Evolutionary conservation across 2,329 filamentous ascomycete species (phyloP).

Genomic region (Colletotrichum falcatum): DNA sequence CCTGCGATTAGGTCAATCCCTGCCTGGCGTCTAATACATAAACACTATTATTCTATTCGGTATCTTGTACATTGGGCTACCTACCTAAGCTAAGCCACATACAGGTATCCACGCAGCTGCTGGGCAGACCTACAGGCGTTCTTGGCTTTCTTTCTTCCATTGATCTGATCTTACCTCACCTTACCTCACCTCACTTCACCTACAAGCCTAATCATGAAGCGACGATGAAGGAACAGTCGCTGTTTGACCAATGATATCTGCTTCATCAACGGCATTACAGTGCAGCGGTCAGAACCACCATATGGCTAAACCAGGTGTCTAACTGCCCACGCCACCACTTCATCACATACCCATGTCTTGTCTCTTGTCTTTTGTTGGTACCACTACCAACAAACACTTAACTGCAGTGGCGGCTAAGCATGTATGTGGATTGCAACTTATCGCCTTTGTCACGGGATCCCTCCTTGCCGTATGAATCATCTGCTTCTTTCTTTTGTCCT

Average conservation of each 20-base stretch:
- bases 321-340: background rate
- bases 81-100: constrained; percentile 1
- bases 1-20: background rate
- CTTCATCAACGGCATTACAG: background rate
- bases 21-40: background rate
- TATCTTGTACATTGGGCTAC: too few relatives aligned
- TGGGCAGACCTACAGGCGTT: constrained; percentile 6
- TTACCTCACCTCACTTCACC: background rate
- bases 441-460: background rate
- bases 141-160: background rate
- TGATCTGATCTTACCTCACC: too few relatives aligned
- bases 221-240: background rate
- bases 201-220: too few relatives aligned
- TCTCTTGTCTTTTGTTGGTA: background rate
- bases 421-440: background rate
- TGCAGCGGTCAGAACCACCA: background rate
- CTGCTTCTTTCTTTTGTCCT: background rate
- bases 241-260: too few relatives aligned
- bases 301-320: background rate
- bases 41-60: too few relatives aligned
- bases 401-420: background rate
- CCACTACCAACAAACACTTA: background rate
- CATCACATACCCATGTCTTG: background rate
- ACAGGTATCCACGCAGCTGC: too few relatives aligned
- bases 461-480: background rate